phyloP scores from a whole-genome alignment of 179 eudicot genomes.

The Drosera spatulata region DNA sequence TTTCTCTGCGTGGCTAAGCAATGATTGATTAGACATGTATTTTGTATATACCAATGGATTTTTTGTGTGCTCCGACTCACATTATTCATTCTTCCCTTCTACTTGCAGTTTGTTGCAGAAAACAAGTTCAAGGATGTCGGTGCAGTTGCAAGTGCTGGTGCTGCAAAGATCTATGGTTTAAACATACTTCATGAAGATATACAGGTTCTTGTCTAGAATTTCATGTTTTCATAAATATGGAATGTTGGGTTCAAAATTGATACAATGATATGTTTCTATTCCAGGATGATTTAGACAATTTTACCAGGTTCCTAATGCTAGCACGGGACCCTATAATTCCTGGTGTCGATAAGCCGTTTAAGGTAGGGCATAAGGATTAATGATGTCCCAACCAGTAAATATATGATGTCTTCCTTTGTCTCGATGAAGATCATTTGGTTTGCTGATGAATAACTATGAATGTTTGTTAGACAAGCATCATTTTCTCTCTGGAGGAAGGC shows the following conservation, averaged over 20 bases:
- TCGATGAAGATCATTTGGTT: not conserved
- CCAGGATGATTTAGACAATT: conserved; percentile 50
- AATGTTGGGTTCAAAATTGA: conserved; percentile 1
- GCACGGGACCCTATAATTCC: conserved; percentile 51
- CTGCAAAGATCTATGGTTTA: conserved; percentile 55
- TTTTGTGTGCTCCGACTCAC: too few relatives aligned
- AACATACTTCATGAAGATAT: conserved; percentile 45
- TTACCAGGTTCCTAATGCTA: conserved; percentile 58
- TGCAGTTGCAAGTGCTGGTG: conserved; percentile 64
- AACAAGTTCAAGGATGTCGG: conserved; percentile 47
- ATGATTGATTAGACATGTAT: too few relatives aligned
- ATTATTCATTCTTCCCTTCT: too few relatives aligned
- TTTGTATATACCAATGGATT: too few relatives aligned
- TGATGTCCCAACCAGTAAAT: not conserved
- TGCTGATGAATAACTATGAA: conserved; percentile 1
- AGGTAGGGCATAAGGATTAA: conserved; percentile 24
- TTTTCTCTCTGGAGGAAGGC: conserved; percentile 73
- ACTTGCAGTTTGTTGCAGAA: conserved; percentile 31
- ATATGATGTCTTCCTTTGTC: not conserved
- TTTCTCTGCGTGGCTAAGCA: too few relatives aligned
- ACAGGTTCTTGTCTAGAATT: conserved; percentile 33
- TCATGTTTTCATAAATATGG: not conserved
- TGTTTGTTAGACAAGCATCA: conserved; percentile 56
- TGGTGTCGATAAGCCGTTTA: conserved; percentile 36
- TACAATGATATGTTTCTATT: not conserved